Base-by-base conservation (phyloP, 495 filamentous ascomycete species). In the Peziza echinospora region DNA sequence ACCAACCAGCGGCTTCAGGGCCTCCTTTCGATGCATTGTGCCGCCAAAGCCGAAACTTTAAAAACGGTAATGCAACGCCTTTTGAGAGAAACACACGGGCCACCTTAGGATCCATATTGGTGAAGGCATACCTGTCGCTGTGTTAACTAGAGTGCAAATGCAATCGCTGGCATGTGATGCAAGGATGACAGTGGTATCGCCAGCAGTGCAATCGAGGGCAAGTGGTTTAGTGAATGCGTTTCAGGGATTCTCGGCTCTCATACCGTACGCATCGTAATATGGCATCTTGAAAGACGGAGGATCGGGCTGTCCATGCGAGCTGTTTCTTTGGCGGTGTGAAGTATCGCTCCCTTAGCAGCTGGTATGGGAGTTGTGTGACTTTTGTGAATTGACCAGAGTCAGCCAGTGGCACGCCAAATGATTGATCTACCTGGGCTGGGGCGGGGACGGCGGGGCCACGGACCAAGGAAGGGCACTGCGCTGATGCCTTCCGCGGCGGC, bases 21-120 rank as follows among this genome's bases (percentile, higher is more conserved):
- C 39, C 49, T 21, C 17, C 62, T 61, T 49, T 82, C 78, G 26
- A 60, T 63, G 77, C 77, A 82, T 41, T 78, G 63, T 80, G 74
- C 17, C 82, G 66, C 13, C 82, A 58, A 72, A 84, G 71, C 22
- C 82, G 72, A 54, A 81, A 85, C 51, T 67, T 63, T 26, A 83
- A 57, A 55, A 84, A 85, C 10, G 81, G 82, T 21, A 80, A 56
- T 13, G 77, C 67, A 10, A 84, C 79, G 17, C 52, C 48, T 60
- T 75, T 81, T n/a, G 71, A 75, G 60, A 85, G 80, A 66, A 86
- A 84, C 9, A 84, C 74, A 34, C 72, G 64, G 13, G 77, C 77
- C 41, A 85, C 69, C 24, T 54, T 66, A 11, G 78, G 66, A 2
- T 76, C 74, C 41, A 85, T 71, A 49, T 70, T 69, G 23, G 74